A percentile compares a stretch with the other conserved stretches of the same genome.
Conservation (phyloP, 2,329 filamentous ascomycete species). For the Phyllosticta citriasiana region DNA sequence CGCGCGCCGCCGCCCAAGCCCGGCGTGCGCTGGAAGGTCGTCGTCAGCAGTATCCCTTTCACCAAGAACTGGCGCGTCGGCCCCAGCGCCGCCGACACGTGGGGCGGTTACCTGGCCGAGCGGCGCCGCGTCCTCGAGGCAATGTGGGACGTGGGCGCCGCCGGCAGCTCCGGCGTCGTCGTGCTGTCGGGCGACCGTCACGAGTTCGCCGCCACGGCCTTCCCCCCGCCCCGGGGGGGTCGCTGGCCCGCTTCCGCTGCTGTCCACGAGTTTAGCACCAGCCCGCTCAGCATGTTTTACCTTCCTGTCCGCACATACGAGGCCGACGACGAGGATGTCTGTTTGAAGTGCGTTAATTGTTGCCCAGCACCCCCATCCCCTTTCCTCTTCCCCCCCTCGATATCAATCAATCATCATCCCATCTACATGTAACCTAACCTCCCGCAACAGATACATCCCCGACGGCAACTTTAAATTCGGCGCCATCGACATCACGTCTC, state of each 20-base stretch:
- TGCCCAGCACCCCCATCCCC: neutral
- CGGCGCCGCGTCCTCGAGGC: conserved; percentile 70
- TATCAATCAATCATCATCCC: neutral
- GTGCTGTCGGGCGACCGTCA: conserved; percentile 89
- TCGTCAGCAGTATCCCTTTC: conserved; percentile 85
- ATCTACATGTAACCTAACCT: neutral
- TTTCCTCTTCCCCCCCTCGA: neutral
- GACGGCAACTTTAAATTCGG: conserved; percentile 86
- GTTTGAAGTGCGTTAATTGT: conserved; percentile 58
- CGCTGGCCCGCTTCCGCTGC: conserved; percentile 37
- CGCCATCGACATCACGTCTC: conserved; percentile 64
- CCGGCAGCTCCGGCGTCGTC: conserved; percentile 64
- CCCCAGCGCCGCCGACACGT: conserved; percentile 63
- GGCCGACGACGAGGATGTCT: conserved; percentile 72
- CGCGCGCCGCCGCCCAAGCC: conserved; percentile 53
- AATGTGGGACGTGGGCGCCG: conserved; percentile 77
- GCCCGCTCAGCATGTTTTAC: conserved; percentile 89
- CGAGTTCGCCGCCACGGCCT: conserved; percentile 85
- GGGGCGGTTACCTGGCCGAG: conserved; percentile 84
- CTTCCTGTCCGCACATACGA: conserved; percentile 74
- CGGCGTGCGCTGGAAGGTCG: conserved; percentile 86
- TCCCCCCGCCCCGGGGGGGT: conserved; percentile 52
- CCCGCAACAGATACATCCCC: conserved; percentile 55
- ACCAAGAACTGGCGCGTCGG: conserved; percentile 97
- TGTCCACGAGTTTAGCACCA: conserved; percentile 86